Base-by-base conservation (phyloP, 129 eudicot genomes). In the Lonicera japonica region DNA sequence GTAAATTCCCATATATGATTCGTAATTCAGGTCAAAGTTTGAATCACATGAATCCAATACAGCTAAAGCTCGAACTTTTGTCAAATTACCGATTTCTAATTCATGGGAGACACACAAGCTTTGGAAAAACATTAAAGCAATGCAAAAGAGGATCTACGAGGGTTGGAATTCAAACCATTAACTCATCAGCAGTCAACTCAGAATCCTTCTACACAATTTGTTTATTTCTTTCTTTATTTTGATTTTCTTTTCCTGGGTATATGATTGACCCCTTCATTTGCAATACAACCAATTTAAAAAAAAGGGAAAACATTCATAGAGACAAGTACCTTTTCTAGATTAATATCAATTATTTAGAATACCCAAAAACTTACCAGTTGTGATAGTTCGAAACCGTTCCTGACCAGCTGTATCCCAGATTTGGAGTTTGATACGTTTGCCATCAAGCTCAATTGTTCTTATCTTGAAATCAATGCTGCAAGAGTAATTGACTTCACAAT, bases 391-490 rank as follows among this genome's bases (percentile, higher is more conserved):
- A 50, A 86, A 86, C 29, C 95, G 84, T 67, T 86, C 95, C 64
- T 83, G 95, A 58, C 95, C 95, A 75, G 95, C 95, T 18, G 95
- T 86, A 67, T 86, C 95, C 95, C 95, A 86, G 24, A 86, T 86
- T 65, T 86, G 95, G 58, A 86, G 90, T 64, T 86, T 86, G 65
- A 86, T 80, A 36, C 95, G 66, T 76, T 86, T 86, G 38, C 90
- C 87, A 86, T 86, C 95, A 57, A 86, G 95, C 68, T 86, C 95
- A 56, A 86, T 76, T 54, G 95, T 86, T 68, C 95, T 75, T 67
- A 86, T 86, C 76, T 86, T 86, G 48, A 86, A 86, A 75, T 86
- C 95, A 59, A 86, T 86, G 24, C 95, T 86, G 71, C 60, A 50
- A 17, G 41, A 10, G 21, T 10, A 62, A 66, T 0, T 18, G 18